Evolutionary conservation across 169 alveolate species (phyloP).

Genomic region (Cardiosporidium cionae): DNA sequence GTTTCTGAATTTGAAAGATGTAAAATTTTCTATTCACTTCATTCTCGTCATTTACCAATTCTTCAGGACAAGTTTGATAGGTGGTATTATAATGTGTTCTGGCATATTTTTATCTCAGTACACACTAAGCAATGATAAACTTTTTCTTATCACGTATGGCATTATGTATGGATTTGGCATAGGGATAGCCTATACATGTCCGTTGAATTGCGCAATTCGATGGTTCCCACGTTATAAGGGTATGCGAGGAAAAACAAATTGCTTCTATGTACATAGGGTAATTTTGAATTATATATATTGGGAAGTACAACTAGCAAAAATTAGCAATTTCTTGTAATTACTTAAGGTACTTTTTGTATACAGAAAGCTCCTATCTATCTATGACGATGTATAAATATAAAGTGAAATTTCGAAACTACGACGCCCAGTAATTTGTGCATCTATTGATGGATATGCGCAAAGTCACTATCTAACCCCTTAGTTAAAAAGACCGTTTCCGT

Average conservation of each 20-base stretch:
- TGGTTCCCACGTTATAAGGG: slow-evolving; percentile 18
- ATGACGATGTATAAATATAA: too few relatives aligned
- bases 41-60: background rate
- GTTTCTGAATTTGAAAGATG: background rate
- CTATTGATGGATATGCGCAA: too few relatives aligned
- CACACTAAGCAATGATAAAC: background rate
- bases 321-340: too few relatives aligned
- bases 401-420: too few relatives aligned
- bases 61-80: background rate
- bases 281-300: too few relatives aligned
- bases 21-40: background rate
- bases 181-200: slow-evolving; percentile 20
- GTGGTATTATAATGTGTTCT: background rate
- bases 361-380: too few relatives aligned
- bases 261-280: too few relatives aligned
- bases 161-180: slow-evolving; percentile 4
- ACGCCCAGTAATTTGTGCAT: too few relatives aligned
- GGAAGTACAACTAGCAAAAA: too few relatives aligned
- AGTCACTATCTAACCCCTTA: too few relatives aligned
- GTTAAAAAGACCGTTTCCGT: too few relatives aligned
- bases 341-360: too few relatives aligned
- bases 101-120: background rate
- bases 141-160: slow-evolving; percentile 3
- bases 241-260: background rate
- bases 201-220: background rate